Evolutionary conservation across 192 early-diverging fungal species (phyloP).

Genomic region (Rhizophlyctis rosea): DNA sequence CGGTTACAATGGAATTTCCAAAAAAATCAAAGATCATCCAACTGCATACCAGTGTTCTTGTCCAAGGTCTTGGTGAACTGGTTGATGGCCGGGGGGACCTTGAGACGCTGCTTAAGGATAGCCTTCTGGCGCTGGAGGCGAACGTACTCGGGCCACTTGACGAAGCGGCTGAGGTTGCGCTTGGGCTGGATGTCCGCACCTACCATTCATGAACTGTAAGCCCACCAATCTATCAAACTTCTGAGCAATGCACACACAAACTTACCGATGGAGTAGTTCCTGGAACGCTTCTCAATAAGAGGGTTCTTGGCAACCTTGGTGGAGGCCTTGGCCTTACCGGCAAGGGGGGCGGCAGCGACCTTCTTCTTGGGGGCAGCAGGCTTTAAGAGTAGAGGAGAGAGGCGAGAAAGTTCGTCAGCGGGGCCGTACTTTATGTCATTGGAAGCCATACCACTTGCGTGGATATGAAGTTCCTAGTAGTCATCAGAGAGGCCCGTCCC

Average conservation of each 20-base stretch:
- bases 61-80: constrained; percentile 98
- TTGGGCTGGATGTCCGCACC: constrained; percentile 95
- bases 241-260: constrained; percentile 14
- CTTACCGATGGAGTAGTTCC: constrained; percentile 91
- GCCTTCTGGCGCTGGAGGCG: constrained; percentile 98
- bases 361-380: constrained; percentile 59
- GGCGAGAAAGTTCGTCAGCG: constrained; percentile 9
- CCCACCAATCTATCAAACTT: background rate
- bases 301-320: constrained; percentile 68
- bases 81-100: constrained; percentile 99
- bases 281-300: constrained; percentile 88
- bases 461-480: too few species aligned
- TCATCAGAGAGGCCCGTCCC: too few species aligned
- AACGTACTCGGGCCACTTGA: constrained; percentile 99
- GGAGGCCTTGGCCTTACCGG: constrained; percentile 66
- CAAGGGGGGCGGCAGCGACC: constrained; percentile 85
- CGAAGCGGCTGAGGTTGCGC: constrained; percentile 92
- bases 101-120: constrained; percentile 96
- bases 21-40: background rate
- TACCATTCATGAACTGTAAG: constrained; percentile 23
- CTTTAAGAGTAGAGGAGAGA: background rate
- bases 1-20: constrained; percentile 1
- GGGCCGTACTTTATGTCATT: too few species aligned
- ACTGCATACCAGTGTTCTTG: constrained; percentile 79
- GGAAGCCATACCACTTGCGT: too few species aligned